Evolutionary conservation across 805 yeast genomes (phyloP).

Genomic region (Candida koratica): DNA sequence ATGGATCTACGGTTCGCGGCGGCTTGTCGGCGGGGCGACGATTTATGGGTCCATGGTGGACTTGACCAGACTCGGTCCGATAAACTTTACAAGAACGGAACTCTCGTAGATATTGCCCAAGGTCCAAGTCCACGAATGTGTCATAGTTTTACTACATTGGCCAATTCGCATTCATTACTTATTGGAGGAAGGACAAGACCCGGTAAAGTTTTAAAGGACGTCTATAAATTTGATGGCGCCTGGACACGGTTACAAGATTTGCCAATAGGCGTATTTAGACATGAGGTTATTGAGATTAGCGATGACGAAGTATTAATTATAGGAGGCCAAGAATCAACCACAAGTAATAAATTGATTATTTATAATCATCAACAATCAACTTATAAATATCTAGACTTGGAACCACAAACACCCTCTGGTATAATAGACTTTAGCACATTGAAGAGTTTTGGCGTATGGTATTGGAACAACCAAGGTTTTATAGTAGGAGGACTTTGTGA

Average conservation of each 20-base stretch:
- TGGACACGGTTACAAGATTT: constrained; percentile 44
- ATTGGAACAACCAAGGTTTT: constrained; percentile 26
- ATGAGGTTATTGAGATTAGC: constrained; percentile 33
- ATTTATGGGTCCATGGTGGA: constrained; percentile 39
- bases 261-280: constrained; percentile 50
- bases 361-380: constrained; percentile 17
- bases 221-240: constrained; percentile 19
- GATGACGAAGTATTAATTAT: constrained; percentile 38
- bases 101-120: constrained; percentile 18
- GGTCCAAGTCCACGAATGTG: constrained; percentile 48
- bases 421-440: constrained; percentile 19
- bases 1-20: constrained; percentile 42
- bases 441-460: constrained; percentile 35
- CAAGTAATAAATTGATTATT: constrained; percentile 15
- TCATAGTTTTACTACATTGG: constrained; percentile 46
- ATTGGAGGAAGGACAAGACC: constrained; percentile 73
- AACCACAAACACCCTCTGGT: neutral
- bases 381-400: constrained; percentile 14
- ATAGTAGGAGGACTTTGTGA: constrained; percentile 47
- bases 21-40: constrained; percentile 19
- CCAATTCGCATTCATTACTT: constrained; percentile 28
- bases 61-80: constrained; percentile 29
- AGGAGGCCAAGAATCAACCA: constrained; percentile 45
- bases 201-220: constrained; percentile 34
- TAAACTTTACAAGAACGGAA: constrained; percentile 9